Base-by-base conservation (phyloP, 1,139 yeast genomes). In the Hyphopichia fennica region DNA sequence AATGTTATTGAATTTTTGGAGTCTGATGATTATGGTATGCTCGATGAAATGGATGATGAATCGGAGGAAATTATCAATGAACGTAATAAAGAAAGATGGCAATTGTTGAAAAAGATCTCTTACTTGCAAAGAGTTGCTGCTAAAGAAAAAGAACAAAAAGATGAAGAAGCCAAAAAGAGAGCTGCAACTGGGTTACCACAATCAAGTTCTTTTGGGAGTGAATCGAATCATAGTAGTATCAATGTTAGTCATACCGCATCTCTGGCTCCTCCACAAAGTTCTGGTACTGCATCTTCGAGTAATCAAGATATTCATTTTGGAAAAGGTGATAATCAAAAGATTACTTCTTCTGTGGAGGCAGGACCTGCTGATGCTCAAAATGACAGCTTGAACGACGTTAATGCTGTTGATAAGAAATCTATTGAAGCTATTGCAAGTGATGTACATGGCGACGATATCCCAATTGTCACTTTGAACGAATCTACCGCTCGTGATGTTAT, bases 71-170 rank as follows among this genome's bases (percentile, higher is more conserved):
- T 67, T 2, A 62, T 77, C 17, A 54, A 66, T n/a, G 77, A 69
- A 43, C 64, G 77, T 62, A 76, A 82, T 51, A 64, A 62, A 41
- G 85, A 81, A 57, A 69, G 85, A 54, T 84, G 90, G 90, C 68
- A 73, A 27, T 75, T 86, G 65, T 65, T 87, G 54, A 86, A 85
- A 58, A 78, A 85, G 55, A 67, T 86, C 30, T 77, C 86, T 6
- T 87, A 86, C 52, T 63, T 86, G 46, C 90, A 84, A 55, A 72
- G 84, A 51, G 68, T 82, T n/a, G 74, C 81, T 4, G 72, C 78
- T 18, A 72, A 69, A 47, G 69, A 66, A 37, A 64, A 62, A 38
- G 64, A 60, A 3, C 60, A 56, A 34, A 53, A 56, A 23, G 71
- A 65, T 10, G 65, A 53, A 20, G 77, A 69, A 44, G 48, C 59